Conservation (phyloP, 2,329 filamentous ascomycete genomes). For the Fusarium ramigenum region DNA sequence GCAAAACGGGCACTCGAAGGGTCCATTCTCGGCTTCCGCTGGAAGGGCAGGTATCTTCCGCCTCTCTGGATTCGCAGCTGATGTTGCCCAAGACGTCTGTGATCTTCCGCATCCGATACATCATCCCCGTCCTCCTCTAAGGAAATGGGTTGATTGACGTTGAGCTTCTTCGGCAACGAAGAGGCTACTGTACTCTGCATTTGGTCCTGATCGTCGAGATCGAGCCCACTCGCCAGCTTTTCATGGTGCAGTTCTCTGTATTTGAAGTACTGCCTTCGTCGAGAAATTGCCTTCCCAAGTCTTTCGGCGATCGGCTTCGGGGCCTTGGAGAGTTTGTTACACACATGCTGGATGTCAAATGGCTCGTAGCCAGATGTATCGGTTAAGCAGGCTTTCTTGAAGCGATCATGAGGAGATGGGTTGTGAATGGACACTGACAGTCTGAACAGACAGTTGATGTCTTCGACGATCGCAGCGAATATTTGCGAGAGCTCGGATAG, state of each 20-base stretch:
- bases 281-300: not conserved
- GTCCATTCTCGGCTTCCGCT: not conserved
- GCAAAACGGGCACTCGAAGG: constrained; percentile 13
- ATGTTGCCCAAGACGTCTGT: not conserved
- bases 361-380: not conserved
- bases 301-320: accelerated
- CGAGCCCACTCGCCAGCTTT: not conserved
- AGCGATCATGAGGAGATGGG: constrained; percentile 14
- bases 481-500: not conserved
- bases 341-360: constrained; percentile 2
- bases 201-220: accelerated
- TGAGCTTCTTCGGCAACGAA: not conserved
- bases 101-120: not conserved
- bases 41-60: not conserved
- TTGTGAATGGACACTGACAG: not conserved
- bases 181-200: not conserved
- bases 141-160: accelerated
- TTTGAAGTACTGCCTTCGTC: constrained; percentile 16
- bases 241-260: constrained; percentile 3
- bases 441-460: not conserved
- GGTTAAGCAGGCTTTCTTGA: accelerated
- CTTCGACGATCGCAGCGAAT: not conserved
- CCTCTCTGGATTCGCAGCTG: accelerated
- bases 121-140: accelerated
- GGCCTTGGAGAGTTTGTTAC: accelerated